A percentile compares a stretch with the other conserved stretches of the same genome.
These are phyloP conservation scores for Crucibulum parvulum DNA, from an alignment of 1,284 basidiomycete species.

Conservation along the genomic window DNA sequence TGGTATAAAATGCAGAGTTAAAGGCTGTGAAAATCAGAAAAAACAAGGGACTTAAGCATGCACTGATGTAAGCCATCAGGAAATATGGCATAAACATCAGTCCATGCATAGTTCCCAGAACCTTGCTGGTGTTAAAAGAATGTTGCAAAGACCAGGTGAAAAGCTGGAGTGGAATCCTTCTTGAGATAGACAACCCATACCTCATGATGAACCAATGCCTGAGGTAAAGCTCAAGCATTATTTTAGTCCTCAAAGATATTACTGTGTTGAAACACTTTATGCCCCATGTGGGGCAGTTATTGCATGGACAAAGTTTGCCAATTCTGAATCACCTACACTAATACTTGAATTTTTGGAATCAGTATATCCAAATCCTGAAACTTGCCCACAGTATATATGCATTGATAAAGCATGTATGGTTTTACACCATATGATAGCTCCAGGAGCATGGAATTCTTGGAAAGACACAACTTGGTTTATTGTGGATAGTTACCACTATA, in stretches of 20 bases:
- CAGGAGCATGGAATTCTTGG: conserved; percentile 16
- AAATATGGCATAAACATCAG: conserved; percentile 18
- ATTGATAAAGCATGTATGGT: conserved; percentile 30
- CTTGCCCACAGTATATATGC: conserved; percentile 21
- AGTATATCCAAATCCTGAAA: conserved; percentile 18
- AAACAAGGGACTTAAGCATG: conserved; percentile 23
- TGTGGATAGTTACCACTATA: conserved; percentile 27
- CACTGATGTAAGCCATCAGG: conserved; percentile 15
- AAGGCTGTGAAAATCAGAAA: conserved; percentile 13
- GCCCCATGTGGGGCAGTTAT: conserved; percentile 26
- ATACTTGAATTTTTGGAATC: conserved; percentile 23
- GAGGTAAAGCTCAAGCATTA: conserved; percentile 14
- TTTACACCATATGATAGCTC: conserved; percentile 11
- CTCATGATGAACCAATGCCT: conserved; percentile 18
- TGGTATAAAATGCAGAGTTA: conserved; percentile 15
- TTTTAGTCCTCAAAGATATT: conserved; percentile 20
- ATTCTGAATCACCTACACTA: conserved; percentile 30
- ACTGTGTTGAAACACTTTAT: conserved; percentile 27
- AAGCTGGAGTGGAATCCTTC: conserved; percentile 18
- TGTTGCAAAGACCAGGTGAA: conserved; percentile 19
- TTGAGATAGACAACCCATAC: conserved; percentile 6
- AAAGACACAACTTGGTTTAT: conserved; percentile 17
- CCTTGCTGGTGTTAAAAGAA: conserved; percentile 19
- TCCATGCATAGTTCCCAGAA: conserved; percentile 7
- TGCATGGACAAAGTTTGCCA: conserved; percentile 30